Conservation (phyloP, 441 rosid genomes). For the Hura crepitans region DNA sequence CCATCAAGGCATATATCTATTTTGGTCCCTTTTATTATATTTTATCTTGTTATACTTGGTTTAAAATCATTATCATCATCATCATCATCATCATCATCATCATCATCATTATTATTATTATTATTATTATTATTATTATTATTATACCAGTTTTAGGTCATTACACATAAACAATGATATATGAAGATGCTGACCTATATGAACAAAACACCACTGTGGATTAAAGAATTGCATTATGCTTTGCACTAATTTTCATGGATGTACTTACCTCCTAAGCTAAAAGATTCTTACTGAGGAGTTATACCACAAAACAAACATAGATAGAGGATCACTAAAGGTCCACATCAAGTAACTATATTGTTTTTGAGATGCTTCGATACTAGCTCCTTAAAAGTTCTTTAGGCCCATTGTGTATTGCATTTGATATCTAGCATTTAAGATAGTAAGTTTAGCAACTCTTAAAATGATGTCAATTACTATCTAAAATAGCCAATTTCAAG, state of each 20-base stretch:
- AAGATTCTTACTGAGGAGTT: slow-evolving; percentile 91
- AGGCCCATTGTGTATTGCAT: slow-evolving; percentile 98
- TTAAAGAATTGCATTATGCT: slow-evolving; percentile 6
- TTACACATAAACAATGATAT: slow-evolving; percentile 88
- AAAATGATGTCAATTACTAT: slow-evolving; percentile 2
- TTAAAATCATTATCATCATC: too few relatives aligned
- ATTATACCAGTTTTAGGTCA: too few relatives aligned
- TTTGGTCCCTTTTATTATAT: too few relatives aligned
- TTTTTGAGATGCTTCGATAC: slow-evolving; percentile 91
- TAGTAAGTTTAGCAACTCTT: slow-evolving; percentile 27
- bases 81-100: too few relatives aligned
- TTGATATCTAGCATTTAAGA: slow-evolving; percentile 72
- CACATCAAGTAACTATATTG: slow-evolving; percentile 81
- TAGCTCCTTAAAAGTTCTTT: slow-evolving; percentile 98
- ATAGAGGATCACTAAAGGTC: slow-evolving; percentile 77
- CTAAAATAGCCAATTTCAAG: background rate
- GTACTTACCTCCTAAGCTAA: slow-evolving; percentile 84
- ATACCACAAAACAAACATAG: slow-evolving; percentile 77
- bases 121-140: too few relatives aligned
- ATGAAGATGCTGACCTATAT: slow-evolving; percentile 77
- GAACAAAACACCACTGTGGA: slow-evolving; percentile 22
- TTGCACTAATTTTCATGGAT: slow-evolving; percentile 17
- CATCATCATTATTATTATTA: too few relatives aligned
- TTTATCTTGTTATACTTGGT: too few relatives aligned
- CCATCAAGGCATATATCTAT: too few relatives aligned